phyloP scores from a whole-genome alignment of 2,329 filamentous ascomycete species.

The Dothideomycetes sp. region DNA sequence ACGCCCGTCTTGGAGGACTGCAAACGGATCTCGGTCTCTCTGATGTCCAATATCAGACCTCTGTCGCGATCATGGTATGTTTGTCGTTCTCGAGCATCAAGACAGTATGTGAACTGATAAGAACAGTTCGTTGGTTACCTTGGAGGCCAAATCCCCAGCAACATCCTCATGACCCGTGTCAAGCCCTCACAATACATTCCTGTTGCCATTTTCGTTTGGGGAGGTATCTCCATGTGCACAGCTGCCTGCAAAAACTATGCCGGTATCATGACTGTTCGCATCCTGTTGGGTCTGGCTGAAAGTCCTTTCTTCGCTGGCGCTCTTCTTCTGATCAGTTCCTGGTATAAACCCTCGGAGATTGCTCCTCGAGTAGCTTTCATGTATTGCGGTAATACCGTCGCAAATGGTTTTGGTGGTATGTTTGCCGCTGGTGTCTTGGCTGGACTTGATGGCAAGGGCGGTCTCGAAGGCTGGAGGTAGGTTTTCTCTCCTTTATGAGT shows the following conservation, averaged over 20 bases:
- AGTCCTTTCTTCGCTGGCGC: slow-evolving; percentile 19
- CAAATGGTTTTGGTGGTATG: slow-evolving; percentile 30
- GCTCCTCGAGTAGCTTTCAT: slow-evolving; percentile 26
- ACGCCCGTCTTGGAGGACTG: slow-evolving; percentile 28
- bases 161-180: slow-evolving; percentile 40
- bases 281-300: slow-evolving; percentile 45
- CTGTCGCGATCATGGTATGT: too few relatives aligned
- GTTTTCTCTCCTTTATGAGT: too few relatives aligned
- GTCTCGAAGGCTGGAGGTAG: slow-evolving; percentile 30
- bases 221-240: slow-evolving; percentile 39
- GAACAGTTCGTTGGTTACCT: too few relatives aligned
- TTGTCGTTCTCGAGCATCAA: too few relatives aligned
- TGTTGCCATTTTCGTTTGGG: slow-evolving; percentile 44
- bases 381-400: slow-evolving; percentile 28
- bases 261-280: slow-evolving; percentile 40
- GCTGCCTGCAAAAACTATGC: slow-evolving; percentile 35
- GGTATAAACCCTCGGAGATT: slow-evolving; percentile 27
- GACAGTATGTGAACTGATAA: too few relatives aligned
- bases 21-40: slow-evolving; percentile 27
- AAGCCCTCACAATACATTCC: slow-evolving; percentile 41
- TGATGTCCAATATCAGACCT: too few relatives aligned
- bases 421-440: slow-evolving; percentile 26
- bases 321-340: slow-evolving; percentile 23
- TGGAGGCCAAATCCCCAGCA: slow-evolving; percentile 42
- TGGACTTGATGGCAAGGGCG: slow-evolving; percentile 26